A percentile compares a stretch with the other conserved stretches of the same genome.
These are phyloP conservation scores for Phytophthora citrophthora DNA, from an alignment of 352 stramenopile genomes.

Conservation along the genomic window DNA sequence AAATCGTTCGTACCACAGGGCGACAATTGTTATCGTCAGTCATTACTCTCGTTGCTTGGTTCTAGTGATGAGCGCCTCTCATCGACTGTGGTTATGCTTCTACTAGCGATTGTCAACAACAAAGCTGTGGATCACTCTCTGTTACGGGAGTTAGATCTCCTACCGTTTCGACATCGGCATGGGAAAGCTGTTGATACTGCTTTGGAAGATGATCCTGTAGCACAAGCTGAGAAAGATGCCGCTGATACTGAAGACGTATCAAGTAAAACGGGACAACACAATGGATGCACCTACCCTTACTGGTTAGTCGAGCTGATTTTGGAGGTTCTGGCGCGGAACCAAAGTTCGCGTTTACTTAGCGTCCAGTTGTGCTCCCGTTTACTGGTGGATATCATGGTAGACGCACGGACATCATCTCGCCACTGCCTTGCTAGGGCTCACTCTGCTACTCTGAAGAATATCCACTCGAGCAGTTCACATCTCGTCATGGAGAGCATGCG, in stretches of 20 bases:
- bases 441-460: slow-evolving; percentile 44
- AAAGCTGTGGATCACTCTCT: slow-evolving; percentile 66
- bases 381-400: slow-evolving; percentile 63
- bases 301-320: slow-evolving; percentile 67
- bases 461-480: slow-evolving; percentile 73
- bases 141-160: slow-evolving; percentile 60
- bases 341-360: slow-evolving; percentile 61
- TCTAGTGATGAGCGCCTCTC: slow-evolving; percentile 71
- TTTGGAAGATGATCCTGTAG: neutral
- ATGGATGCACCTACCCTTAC: slow-evolving; percentile 36
- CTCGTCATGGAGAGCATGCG: slow-evolving; percentile 86
- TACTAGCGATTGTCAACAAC: slow-evolving; percentile 74
- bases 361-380: slow-evolving; percentile 60
- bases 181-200: slow-evolving; percentile 17
- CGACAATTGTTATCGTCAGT: slow-evolving; percentile 68
- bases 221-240: slow-evolving; percentile 9
- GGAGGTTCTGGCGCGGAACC: slow-evolving; percentile 48
- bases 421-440: slow-evolving; percentile 33
- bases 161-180: slow-evolving; percentile 56
- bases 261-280: slow-evolving; percentile 9
- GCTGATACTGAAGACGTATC: slow-evolving; percentile 5
- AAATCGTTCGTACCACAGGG: slow-evolving; percentile 49
- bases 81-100: slow-evolving; percentile 62
- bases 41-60: slow-evolving; percentile 61
- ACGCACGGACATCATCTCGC: slow-evolving; percentile 27